Conservation (phyloP, 2,329 filamentous ascomycete species). For the Neodidymelliopsis sp. region DNA sequence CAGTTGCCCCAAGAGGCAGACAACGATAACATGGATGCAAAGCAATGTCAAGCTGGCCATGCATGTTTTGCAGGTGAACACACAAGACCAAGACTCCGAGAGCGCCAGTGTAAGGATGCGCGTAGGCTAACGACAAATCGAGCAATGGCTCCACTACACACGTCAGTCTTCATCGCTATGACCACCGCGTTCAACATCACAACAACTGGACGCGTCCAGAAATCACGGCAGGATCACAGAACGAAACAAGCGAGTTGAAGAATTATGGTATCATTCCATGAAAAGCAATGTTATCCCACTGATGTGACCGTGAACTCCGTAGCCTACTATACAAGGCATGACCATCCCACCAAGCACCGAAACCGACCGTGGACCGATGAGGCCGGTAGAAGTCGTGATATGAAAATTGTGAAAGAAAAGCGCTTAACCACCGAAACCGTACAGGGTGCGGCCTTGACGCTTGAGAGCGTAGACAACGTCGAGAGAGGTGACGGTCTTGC, state of each 20-base stretch:
- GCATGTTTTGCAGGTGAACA: too few species aligned
- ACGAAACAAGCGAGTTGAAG: conserved; percentile 18
- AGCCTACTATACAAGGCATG: conserved; percentile 47
- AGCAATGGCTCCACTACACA: not conserved
- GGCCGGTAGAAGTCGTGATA: conserved; percentile 45
- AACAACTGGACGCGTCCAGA: conserved; percentile 10
- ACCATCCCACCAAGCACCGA: conserved; percentile 57
- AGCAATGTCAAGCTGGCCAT: too few species aligned
- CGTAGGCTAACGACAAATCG: not conserved
- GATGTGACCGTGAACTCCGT: conserved; percentile 45
- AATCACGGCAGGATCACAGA: conserved; percentile 1
- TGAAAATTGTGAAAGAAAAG: conserved; percentile 42
- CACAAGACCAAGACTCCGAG: too few species aligned
- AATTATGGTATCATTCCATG: conserved; percentile 49
- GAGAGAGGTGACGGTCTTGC: conserved; percentile 77
- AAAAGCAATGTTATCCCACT: conserved; percentile 37
- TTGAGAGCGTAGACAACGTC: conserved; percentile 71
- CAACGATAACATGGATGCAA: not conserved
- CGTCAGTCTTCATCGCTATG: conserved; percentile 1
- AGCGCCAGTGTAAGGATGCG: not conserved
- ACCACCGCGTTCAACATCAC: conserved; percentile 17
- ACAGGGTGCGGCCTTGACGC: conserved; percentile 75
- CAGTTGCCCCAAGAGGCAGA: too few species aligned
- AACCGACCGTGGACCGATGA: conserved; percentile 63
- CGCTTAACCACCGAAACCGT: conserved; percentile 86